Base-by-base conservation (phyloP, 2,329 filamentous ascomycete species). In the Aureobasidium uvarum region DNA sequence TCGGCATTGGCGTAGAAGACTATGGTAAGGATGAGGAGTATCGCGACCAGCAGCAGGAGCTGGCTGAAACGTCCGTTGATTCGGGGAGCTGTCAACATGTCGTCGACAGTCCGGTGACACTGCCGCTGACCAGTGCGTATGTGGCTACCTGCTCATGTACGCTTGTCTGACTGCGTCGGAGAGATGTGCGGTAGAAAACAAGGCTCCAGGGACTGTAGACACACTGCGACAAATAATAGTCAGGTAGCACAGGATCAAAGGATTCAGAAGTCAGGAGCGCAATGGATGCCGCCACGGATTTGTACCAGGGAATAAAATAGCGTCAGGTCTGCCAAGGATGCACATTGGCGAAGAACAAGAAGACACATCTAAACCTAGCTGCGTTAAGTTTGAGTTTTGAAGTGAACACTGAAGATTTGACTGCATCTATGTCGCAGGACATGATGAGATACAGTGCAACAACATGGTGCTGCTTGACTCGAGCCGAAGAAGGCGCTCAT, bases 41-140 rank as follows among this genome's bases (percentile, higher is more conserved):
- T 28, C 1, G 60, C 60, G 28, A 50, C 60, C 23, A 64, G 20
- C 60, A 64, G 60, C 38, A 64, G 50, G 6, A 64, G 50, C 60
- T 64, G 60, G 18, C 28, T 39, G 48, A 64, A 64, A 39, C 60
- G 60, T 45, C 60, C 60, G 13, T n/a, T 64, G 50, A 64, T 45
- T 38, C 50, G 60, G 33, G 60, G 50, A 25, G 60, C 60, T 23
- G 50, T 38, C 60, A 64, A 46, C 60, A 64, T 64, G 50, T 18
- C 55, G 14, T 13, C 7, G 54, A 31, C 54, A n/a, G 18, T 58
- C 54, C 54, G 38, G 38, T 31, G 38, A 58, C 39, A 23, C 36
- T 39, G 54, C 54, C 38, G 54, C 38, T 43, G 54, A 58, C 54
- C 52, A 43, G 38, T 28, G 43, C 25, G 16, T 11, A 43, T 31